A percentile compares a stretch with the other conserved stretches of the same genome.
phyloP scores from a whole-genome alignment of 2,329 filamentous ascomycete species.

The Emmonsiellopsis sp. region DNA sequence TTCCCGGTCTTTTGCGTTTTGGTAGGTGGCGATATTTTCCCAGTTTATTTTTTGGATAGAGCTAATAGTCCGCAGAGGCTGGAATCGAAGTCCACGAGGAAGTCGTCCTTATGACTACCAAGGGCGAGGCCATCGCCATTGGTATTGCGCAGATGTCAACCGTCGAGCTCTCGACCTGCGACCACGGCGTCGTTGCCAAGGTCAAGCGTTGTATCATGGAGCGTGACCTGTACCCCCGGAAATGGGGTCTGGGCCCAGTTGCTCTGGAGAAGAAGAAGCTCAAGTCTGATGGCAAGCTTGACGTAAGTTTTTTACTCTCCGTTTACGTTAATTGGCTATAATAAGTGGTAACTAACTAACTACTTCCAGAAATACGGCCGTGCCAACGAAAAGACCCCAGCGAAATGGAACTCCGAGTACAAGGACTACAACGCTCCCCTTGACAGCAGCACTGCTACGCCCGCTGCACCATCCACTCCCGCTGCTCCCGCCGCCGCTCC shows the following conservation, averaged over 20 bases:
- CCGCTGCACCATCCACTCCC: slow-evolving; percentile 36
- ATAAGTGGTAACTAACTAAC: slow-evolving; percentile 23
- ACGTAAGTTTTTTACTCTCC: slow-evolving; percentile 43
- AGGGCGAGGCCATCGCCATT: slow-evolving; percentile 95
- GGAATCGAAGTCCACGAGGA: slow-evolving; percentile 93
- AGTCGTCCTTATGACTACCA: slow-evolving; percentile 96
- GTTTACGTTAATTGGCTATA: neutral
- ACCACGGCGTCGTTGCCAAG: slow-evolving; percentile 96
- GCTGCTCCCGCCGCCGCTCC: slow-evolving; percentile 26
- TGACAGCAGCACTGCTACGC: slow-evolving; percentile 30
- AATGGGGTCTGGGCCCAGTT: slow-evolving; percentile 92
- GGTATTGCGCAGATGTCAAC: slow-evolving; percentile 97
- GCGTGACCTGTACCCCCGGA: slow-evolving; percentile 88
- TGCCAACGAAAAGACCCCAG: slow-evolving; percentile 82
- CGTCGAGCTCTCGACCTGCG: slow-evolving; percentile 91
- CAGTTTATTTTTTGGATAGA: neutral
- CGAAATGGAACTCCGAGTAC: slow-evolving; percentile 88
- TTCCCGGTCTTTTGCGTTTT: slow-evolving; percentile 88
- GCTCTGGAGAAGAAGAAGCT: slow-evolving; percentile 99
- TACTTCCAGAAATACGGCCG: slow-evolving; percentile 69
- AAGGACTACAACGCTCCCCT: slow-evolving; percentile 69
- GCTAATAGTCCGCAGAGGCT: slow-evolving; percentile 50
- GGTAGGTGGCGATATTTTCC: slow-evolving; percentile 43
- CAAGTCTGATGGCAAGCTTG: slow-evolving; percentile 94
- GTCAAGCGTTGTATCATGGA: slow-evolving; percentile 99